A percentile compares a stretch with the other conserved stretches of the same genome.
These are phyloP conservation scores for Ceratonia siliqua DNA, from an alignment of 306 rosid species.

Conservation along the genomic window DNA sequence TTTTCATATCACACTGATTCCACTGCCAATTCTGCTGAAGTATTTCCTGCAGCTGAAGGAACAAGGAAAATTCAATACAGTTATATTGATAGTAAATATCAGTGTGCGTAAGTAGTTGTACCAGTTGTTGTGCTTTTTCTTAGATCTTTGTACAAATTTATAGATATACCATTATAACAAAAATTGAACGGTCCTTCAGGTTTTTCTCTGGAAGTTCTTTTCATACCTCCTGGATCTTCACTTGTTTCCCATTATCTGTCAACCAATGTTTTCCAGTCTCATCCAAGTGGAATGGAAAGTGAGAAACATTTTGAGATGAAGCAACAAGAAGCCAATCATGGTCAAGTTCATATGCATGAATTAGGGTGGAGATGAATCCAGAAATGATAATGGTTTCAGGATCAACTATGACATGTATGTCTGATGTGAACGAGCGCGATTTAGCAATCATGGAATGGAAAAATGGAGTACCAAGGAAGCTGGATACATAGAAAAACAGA, in stretches of 20 bases:
- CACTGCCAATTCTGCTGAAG: slow-evolving; percentile 44
- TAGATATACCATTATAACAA: not conserved
- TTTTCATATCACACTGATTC: slow-evolving; percentile 57
- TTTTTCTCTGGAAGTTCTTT: slow-evolving; percentile 31
- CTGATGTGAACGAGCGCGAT: slow-evolving; percentile 53
- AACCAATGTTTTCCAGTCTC: slow-evolving; percentile 53
- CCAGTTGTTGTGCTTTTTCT: not conserved
- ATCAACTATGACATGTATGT: slow-evolving; percentile 63
- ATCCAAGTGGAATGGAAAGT: slow-evolving; percentile 62
- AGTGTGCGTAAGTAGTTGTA: not conserved
- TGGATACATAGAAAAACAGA: slow-evolving; percentile 48
- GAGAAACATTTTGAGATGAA: slow-evolving; percentile 61
- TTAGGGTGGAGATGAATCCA: slow-evolving; percentile 72
- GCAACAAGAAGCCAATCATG: slow-evolving; percentile 86
- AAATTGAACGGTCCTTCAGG: not conserved
- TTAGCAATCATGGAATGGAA: slow-evolving; percentile 90
- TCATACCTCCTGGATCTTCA: slow-evolving; percentile 62
- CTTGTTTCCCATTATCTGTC: slow-evolving; percentile 41
- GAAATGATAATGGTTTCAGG: slow-evolving; percentile 70
- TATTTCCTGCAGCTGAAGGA: slow-evolving; percentile 63
- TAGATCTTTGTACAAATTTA: not conserved
- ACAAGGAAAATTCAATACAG: slow-evolving; percentile 33
- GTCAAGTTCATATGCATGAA: slow-evolving; percentile 56
- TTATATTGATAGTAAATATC: slow-evolving; percentile 25
- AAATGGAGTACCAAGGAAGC: slow-evolving; percentile 91